Base-by-base conservation (phyloP, 345 rosid genomes). In the Gossypium arboreum region DNA sequence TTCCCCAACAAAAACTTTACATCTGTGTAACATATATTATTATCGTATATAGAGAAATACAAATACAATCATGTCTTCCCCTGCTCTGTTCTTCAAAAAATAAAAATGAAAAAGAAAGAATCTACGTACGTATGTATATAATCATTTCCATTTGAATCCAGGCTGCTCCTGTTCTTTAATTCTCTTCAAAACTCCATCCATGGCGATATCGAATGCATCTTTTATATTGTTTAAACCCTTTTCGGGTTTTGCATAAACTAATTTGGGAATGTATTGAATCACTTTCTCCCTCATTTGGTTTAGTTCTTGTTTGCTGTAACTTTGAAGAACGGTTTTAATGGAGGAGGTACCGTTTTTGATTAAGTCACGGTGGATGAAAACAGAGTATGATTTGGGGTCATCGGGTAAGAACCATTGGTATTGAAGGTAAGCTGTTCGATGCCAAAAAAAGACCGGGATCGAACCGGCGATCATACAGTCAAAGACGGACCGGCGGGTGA, bases 401-500 rank as follows among this genome's bases (percentile, higher is more conserved):
- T 71, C 81, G 2, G 98, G 98, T n/a, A 96, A 78, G 80, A 96
- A 96, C 99, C 98, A 96, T 78, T 87, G 84, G 76, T 96, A 96
- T 81, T 93, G 97, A 67, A 79, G 86, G 71, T 96, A 96, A 1
- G 97, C 99, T 24, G 83, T 83, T 60, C 99, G 84, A n/a, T 73
- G 81, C 99, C 99, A 96, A 81, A 96, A 96, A 68, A 96, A 81
- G 50, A 96, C 99, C 63, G 98, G 99, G 71, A 96, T 93, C 68
- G 97, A 86, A 77, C 98, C 99, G 62, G 98, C 97, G 20, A 96
- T 48, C 98, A 96, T 90, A 80, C 99, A 96, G 56, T 96, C 99
- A 20, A 96, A 96, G 0, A 96, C 87, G 2, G 98, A 96, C 67
- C 97, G 68, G 20, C 99, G 92, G 3, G 98, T 92, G 85, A 96